Base-by-base conservation (phyloP, 345 rosid genomes). In the Eucalyptus erythrocorys region DNA sequence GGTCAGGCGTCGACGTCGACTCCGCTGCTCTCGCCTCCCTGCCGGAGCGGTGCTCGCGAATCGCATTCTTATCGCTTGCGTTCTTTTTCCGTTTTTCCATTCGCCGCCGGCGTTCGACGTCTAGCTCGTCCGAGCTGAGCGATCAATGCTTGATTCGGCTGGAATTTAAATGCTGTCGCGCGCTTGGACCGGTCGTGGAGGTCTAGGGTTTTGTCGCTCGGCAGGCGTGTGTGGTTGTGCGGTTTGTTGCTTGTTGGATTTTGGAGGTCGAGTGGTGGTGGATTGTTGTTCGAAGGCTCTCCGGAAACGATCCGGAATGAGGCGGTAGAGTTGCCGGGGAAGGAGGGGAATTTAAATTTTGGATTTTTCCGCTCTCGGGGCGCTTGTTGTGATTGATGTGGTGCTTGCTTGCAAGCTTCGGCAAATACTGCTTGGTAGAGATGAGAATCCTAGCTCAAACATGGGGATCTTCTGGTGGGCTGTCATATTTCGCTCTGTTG, bases 21-120 rank as follows among this genome's bases (percentile, higher is more conserved):
- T 94, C 99, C 15, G 94, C 97, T 30, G 94, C 97, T 86, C 98
- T 97, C 85, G 94, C 99, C 86, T 96, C 95, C 90, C 98, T 94
- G 90, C 99, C 97, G 94, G 98, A 98, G 90, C 95, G 99, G 99
- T 95, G 32, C 40, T 57, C 55, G 43, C 59, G 40, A 24, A 50
- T 93, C 48, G n/a, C 55, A 13, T 15, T 24, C 47, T 81, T 32
- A 37, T 34, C 66, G 50, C 49, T 49, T 8, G 61, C 12, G 53
- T 37, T 48, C 40, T 43, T 43, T 24, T 11, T 30, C 14, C 15
- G 37, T 34, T 76, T 53, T n/a, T 12, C 40, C 32, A 1, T 57
- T 87, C 4, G 45, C 47, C 27, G 82, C 47, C 82, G 47, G 82
- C 45, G 24, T 21, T 76, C 47, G 27, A 76, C 27, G 47, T 11